Percentiles rank a stretch among this genome's conserved stretches.
Evolutionary conservation across 495 filamentous ascomycete genomes (phyloP).

Genomic region (Aspergillus panamensis): DNA sequence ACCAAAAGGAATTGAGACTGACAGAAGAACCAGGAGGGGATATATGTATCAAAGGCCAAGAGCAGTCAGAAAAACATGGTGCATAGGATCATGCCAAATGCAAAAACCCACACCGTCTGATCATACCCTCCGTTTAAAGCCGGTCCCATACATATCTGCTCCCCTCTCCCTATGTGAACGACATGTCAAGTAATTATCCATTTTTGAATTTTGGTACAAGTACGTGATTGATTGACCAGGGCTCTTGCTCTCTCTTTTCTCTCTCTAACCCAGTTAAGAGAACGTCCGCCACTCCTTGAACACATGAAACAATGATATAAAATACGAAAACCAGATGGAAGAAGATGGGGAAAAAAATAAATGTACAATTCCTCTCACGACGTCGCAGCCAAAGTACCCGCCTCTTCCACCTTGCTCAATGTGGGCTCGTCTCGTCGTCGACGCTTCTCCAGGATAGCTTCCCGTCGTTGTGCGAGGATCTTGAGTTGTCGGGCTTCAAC

Average conservation of each 20-base stretch:
- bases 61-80: no score
- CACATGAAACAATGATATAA: background rate
- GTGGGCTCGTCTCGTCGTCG: constrained; percentile 66
- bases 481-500: constrained; percentile 75
- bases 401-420: constrained; percentile 35
- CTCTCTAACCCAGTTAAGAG: constrained; percentile 1
- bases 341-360: constrained; percentile 25
- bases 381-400: constrained; percentile 39
- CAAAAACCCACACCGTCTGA: no score
- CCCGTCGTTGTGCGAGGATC: constrained; percentile 70
- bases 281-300: constrained; percentile 1
- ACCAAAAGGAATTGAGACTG: no score
- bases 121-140: no score
- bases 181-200: constrained; percentile 25
- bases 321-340: constrained; percentile 10
- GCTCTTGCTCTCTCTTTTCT: constrained; percentile 3
- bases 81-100: no score
- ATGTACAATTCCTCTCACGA: constrained; percentile 31
- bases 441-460: constrained; percentile 82
- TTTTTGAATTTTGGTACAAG: constrained; percentile 38
- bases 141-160: no score
- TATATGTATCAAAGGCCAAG: no score
- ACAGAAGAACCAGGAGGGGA: no score
- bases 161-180: background rate
- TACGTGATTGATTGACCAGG: constrained; percentile 1